Evolutionary conservation across 2,329 filamentous ascomycete species (phyloP).

Genomic region (Achaetomium macrosporum): DNA sequence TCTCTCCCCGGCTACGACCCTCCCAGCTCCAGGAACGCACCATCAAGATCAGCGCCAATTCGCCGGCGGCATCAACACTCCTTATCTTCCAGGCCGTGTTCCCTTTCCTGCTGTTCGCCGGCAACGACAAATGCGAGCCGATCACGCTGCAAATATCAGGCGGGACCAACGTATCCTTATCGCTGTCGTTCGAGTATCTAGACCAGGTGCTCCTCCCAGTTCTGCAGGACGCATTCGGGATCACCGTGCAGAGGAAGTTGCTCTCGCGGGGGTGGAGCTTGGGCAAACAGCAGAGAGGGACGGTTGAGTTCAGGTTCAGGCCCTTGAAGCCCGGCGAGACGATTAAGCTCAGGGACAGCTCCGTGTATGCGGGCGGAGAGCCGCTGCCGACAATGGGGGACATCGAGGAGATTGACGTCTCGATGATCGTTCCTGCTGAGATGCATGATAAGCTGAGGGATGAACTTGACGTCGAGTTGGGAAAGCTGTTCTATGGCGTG

Average conservation of each 20-base stretch:
- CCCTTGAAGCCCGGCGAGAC: slow-evolving; percentile 32
- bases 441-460: slow-evolving; percentile 37
- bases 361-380: slow-evolving; percentile 21
- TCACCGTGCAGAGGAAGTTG: slow-evolving; percentile 42
- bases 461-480: slow-evolving; percentile 29
- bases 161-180: slow-evolving; percentile 54
- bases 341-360: slow-evolving; percentile 33
- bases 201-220: slow-evolving; percentile 55
- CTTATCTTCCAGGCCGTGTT: slow-evolving; percentile 57
- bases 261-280: slow-evolving; percentile 46
- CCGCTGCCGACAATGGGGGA: slow-evolving; percentile 25
- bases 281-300: slow-evolving; percentile 37
- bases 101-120: slow-evolving; percentile 52
- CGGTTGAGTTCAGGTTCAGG: slow-evolving; percentile 41
- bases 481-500: slow-evolving; percentile 36
- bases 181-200: slow-evolving; percentile 55
- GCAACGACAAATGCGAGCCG: slow-evolving; percentile 37
- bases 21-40: slow-evolving; percentile 32
- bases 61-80: slow-evolving; percentile 47
- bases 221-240: slow-evolving; percentile 44
- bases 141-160: slow-evolving; percentile 49
- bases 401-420: slow-evolving; percentile 45
- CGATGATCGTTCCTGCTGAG: slow-evolving; percentile 43
- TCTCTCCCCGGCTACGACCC: slow-evolving; percentile 38
- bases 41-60: slow-evolving; percentile 45